Conservation (phyloP, 495 filamentous ascomycete genomes). For the Trichocladium antarcticum region DNA sequence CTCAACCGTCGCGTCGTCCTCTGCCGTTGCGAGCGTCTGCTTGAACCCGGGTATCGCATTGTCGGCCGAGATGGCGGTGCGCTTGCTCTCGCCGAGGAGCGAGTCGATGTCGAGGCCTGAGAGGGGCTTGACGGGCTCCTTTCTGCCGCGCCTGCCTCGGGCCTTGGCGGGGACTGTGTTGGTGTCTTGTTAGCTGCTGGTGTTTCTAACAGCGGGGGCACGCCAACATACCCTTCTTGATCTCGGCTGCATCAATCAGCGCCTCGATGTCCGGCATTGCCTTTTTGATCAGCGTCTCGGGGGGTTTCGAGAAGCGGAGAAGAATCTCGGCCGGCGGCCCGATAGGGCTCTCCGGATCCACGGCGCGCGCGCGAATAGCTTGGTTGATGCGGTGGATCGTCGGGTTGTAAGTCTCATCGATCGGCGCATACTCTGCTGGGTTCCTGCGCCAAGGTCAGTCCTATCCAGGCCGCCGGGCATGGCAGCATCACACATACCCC, state of each 20-base stretch:
- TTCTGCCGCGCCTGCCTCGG: constrained; percentile 59
- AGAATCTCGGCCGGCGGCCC: constrained; percentile 57
- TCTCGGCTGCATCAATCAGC: constrained; percentile 57
- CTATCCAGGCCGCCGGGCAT: neutral
- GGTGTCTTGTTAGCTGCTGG: constrained; percentile 18
- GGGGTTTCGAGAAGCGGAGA: constrained; percentile 62
- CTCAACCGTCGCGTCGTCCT: constrained; percentile 49
- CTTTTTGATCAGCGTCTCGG: constrained; percentile 50
- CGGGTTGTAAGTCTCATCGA: constrained; percentile 87
- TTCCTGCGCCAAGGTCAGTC: constrained; percentile 42
- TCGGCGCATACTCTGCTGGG: constrained; percentile 55
- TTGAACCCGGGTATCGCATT: constrained; percentile 93
- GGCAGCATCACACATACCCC: too few species aligned
- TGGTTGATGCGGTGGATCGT: constrained; percentile 80
- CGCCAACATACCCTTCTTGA: constrained; percentile 66
- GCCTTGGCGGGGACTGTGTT: constrained; percentile 70
- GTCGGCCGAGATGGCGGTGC: constrained; percentile 53
- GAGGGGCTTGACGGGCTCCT: constrained; percentile 66
- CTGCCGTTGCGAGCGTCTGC: constrained; percentile 55
- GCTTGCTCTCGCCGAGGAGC: constrained; percentile 48
- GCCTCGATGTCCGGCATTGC: constrained; percentile 46
- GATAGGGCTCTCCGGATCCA: constrained; percentile 58
- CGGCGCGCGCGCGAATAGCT: constrained; percentile 69
- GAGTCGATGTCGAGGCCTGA: constrained; percentile 82
- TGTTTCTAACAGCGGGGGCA: too few species aligned